Evolutionary conservation across 345 rosid genomes (phyloP), one percentile per base, ranked within the genome.

Genomic region (Pistacia atlantica): DNA sequence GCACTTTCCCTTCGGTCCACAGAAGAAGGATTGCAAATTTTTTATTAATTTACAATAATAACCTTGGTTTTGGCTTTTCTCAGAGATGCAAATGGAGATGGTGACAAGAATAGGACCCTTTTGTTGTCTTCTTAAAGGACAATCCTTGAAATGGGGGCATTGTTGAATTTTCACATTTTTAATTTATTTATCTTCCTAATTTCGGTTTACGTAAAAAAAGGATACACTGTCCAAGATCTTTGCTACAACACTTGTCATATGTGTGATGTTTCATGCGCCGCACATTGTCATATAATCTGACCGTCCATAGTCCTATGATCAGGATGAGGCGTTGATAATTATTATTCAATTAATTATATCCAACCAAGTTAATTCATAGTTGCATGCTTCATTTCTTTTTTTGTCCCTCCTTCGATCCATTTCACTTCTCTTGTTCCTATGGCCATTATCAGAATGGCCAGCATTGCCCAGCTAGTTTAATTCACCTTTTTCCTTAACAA

Each of bases 91-190:
- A 38, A 38, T 63, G n/a, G 20, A 35, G 54, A 35, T 13, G 52
- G 62, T 9, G 61, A 18, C 62, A 35, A 12, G 7, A 52, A 12
- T 51, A 22, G 77, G 70, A 52, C 46, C 77, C 35, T 33, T 14
- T 0, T 18, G 61, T 13, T 37, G 77, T 65, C 71, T 38, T 64
- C 61, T 13, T 16, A 35, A 12, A 11, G 64, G 42, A 65, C 64
- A 74, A 54, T 37, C 77, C 63, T 35, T n/a, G 37, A 54, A 65
- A 35, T 0, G 17, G 22, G 71, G 77, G 70, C 69, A 49, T 62
- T 46, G 17, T 33, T 18, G 69, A 51, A 11, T 61, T 73, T 61
- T 73, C 76, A 25, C 25, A 10, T 28, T 64, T 42, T 31, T 11
- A 18, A 11, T 16, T 38, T 22, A 45, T 46, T 25, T 58, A 45